A percentile compares a stretch with the other conserved stretches of the same genome.
phyloP scores from a whole-genome alignment of 371 early-diverging fungal genomes.

The Syncephalastrum sp. region DNA sequence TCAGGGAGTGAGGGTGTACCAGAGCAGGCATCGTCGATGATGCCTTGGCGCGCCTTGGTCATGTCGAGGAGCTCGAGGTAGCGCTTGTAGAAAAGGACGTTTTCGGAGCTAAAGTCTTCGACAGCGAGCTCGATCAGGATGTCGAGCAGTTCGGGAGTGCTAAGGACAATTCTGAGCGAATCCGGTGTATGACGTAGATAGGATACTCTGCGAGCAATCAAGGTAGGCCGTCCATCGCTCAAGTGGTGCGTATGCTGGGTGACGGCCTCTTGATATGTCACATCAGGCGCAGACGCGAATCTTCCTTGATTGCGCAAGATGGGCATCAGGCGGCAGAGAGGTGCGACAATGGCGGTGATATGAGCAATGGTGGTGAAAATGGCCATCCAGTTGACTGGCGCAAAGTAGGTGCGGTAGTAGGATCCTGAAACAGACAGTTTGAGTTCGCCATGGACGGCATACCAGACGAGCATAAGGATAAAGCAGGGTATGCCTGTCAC shows the following conservation, averaged over 20 bases:
- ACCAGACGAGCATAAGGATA: conserved; percentile 27
- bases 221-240: no score
- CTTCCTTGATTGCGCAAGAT: no score
- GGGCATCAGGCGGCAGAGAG: conserved; percentile 14
- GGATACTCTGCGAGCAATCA: no score
- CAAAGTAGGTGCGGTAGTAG: conserved; percentile 9
- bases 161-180: conserved; percentile 24
- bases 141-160: conserved; percentile 17
- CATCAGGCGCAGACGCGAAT: no score
- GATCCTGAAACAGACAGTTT: neutral
- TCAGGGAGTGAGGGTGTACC: no score
- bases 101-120: conserved; percentile 45
- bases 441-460: conserved; percentile 2
- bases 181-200: conserved; percentile 12
- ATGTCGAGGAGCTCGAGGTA: conserved; percentile 27
- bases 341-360: conserved; percentile 27
- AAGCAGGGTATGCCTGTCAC: conserved; percentile 24
- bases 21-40: neutral
- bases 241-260: no score
- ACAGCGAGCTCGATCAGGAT: conserved; percentile 32
- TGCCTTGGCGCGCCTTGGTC: conserved; percentile 1
- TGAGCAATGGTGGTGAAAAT: conserved; percentile 22
- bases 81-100: conserved; percentile 35
- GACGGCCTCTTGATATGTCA: no score
- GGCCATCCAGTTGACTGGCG: conserved; percentile 25